These are phyloP conservation scores for Haplographium delicatum DNA, from an alignment of 495 filamentous ascomycete genomes.

Conservation along the genomic window DNA sequence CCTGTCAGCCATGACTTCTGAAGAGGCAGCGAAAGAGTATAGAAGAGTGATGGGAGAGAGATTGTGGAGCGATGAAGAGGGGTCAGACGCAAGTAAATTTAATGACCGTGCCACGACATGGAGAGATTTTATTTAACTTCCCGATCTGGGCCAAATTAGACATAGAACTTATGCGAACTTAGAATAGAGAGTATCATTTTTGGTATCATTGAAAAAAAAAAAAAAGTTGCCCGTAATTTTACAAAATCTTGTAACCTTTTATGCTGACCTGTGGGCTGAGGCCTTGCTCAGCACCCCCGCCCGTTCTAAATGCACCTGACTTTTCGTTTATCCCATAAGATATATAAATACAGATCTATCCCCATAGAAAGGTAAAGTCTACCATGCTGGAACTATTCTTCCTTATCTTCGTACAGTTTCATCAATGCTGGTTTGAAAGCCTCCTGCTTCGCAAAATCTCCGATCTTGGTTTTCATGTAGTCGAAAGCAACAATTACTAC, in stretches of 20 bases:
- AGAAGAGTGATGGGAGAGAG: background rate
- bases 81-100: background rate
- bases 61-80: background rate
- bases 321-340: background rate
- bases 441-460: slow-evolving; percentile 74
- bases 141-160: too few species aligned
- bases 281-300: background rate
- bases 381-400: too few species aligned
- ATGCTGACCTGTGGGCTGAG: slow-evolving; percentile 4
- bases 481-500: slow-evolving; percentile 82
- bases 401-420: slow-evolving; percentile 52
- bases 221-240: slow-evolving; percentile 1
- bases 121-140: background rate
- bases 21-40: slow-evolving; percentile 2
- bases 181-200: background rate
- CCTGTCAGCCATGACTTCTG: too few species aligned
- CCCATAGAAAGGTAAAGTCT: background rate
- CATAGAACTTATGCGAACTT: too few species aligned
- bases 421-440: slow-evolving; percentile 67
- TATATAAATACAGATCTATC: background rate
- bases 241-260: background rate
- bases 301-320: background rate
- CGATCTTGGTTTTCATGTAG: slow-evolving; percentile 75
- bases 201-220: slow-evolving; percentile 3
- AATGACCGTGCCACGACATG: background rate